Evolutionary conservation across 345 rosid species (phyloP).

Genomic region (Rubroshorea leprosula): DNA sequence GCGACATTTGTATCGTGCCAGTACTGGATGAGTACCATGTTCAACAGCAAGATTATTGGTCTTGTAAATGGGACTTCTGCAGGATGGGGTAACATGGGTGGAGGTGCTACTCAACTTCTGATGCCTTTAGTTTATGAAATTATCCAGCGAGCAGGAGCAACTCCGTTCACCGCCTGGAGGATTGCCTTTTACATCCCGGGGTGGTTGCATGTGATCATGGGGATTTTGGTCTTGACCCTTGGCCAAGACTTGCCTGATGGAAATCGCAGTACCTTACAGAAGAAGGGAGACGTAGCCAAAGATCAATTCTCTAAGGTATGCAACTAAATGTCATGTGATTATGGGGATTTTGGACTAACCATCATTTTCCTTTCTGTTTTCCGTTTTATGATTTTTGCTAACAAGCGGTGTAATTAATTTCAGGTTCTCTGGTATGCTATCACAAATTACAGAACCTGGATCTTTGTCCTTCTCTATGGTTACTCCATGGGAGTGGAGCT

Average conservation of each 20-base stretch:
- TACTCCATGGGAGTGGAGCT: constrained; percentile 89
- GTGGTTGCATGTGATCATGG: constrained; percentile 60
- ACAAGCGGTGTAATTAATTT: neutral
- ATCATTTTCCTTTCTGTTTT: no score
- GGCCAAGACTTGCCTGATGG: constrained; percentile 97
- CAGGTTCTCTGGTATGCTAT: constrained; percentile 84
- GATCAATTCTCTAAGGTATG: constrained; percentile 75
- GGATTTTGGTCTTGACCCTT: constrained; percentile 60
- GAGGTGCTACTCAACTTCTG: constrained; percentile 79
- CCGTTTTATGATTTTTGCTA: no score
- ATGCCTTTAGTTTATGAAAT: constrained; percentile 82
- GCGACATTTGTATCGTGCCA: constrained; percentile 93
- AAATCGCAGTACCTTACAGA: constrained; percentile 56
- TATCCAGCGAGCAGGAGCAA: constrained; percentile 42
- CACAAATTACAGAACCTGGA: constrained; percentile 87
- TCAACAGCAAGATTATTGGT: constrained; percentile 78
- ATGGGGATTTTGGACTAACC: no score
- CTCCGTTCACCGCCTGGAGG: constrained; percentile 89
- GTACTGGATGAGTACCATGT: constrained; percentile 98
- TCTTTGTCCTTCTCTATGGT: constrained; percentile 79
- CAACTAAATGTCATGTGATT: no score
- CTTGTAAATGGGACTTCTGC: constrained; percentile 88
- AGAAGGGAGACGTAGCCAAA: constrained; percentile 64
- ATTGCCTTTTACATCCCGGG: constrained; percentile 85
- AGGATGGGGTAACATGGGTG: constrained; percentile 97